A percentile compares a stretch with the other conserved stretches of the same genome.
phyloP scores from a whole-genome alignment of 176 grass and related monocot species.

The Carex cristatella region DNA sequence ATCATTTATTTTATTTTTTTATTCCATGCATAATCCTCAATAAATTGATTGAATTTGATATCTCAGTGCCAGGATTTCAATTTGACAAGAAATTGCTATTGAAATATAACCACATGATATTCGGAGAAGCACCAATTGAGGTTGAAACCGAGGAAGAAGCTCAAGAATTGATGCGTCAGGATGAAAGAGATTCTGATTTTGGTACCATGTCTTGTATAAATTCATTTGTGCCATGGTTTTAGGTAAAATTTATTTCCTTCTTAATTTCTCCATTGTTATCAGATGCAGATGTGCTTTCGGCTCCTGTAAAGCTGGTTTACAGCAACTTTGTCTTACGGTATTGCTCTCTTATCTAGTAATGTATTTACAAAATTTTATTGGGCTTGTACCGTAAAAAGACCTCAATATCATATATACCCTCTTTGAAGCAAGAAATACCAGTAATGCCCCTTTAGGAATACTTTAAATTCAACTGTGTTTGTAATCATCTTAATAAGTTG shows the following conservation, averaged over 20 bases:
- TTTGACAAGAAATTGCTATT: constrained; percentile 61
- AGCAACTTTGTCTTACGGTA: constrained; percentile 83
- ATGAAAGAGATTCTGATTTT: constrained; percentile 66
- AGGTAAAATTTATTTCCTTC: background rate
- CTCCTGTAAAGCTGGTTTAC: constrained; percentile 92
- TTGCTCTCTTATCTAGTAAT: constrained; percentile 12
- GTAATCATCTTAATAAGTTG: background rate
- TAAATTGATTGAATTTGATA: constrained; percentile 20
- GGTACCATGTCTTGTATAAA: constrained; percentile 38
- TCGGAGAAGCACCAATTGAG: constrained; percentile 60
- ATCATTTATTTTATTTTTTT: background rate
- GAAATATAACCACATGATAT: constrained; percentile 85
- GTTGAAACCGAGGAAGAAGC: constrained; percentile 74
- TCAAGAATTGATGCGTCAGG: constrained; percentile 66
- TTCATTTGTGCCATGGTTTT: background rate
- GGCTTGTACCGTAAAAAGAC: background rate
- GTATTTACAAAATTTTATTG: background rate
- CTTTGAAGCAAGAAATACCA: background rate
- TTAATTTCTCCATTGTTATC: constrained; percentile 24
- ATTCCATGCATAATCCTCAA: background rate
- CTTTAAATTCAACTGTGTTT: background rate
- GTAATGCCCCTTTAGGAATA: background rate
- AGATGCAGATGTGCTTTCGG: constrained; percentile 92
- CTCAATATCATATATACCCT: background rate
- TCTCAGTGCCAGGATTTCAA: constrained; percentile 68